Evolutionary conservation across 1,284 basidiomycete genomes (phyloP).

Genomic region (Rhodotorula sp.): DNA sequence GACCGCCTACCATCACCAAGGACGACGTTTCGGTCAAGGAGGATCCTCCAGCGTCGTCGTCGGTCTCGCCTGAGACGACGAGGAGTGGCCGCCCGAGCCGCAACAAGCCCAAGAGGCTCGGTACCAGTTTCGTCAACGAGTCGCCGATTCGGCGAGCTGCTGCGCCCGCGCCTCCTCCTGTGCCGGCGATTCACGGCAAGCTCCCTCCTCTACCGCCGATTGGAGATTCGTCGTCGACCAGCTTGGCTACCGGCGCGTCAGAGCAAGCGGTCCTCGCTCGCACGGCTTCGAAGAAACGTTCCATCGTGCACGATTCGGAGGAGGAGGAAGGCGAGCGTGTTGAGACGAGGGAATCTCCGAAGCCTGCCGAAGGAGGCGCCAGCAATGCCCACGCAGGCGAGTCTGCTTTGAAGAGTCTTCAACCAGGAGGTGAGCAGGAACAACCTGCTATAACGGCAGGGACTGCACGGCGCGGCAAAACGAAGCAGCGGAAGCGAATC

Average conservation of each 20-base stretch:
- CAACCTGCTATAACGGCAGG: too few species aligned
- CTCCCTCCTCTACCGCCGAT: too few species aligned
- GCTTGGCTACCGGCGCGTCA: too few species aligned
- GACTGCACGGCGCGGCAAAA: not conserved
- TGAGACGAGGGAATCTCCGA: not conserved
- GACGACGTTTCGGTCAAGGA: not conserved
- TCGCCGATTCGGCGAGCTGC: too few species aligned
- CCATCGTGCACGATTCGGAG: constrained; percentile 7
- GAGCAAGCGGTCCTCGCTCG: too few species aligned
- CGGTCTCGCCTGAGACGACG: not conserved
- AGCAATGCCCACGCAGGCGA: too few species aligned
- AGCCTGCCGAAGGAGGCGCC: not conserved
- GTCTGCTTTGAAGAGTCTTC: too few species aligned
- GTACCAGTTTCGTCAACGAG: too few species aligned
- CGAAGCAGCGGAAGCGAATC: not conserved
- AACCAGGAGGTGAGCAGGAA: too few species aligned
- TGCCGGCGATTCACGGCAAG: too few species aligned
- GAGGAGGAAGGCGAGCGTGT: not conserved
- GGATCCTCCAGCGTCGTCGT: not conserved
- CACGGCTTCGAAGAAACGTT: not conserved
- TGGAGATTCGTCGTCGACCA: too few species aligned
- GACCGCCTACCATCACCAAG: not conserved
- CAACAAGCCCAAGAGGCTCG: not conserved
- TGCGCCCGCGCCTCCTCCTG: too few species aligned
- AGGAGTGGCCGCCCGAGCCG: not conserved